phyloP scores from a whole-genome alignment of 1,284 basidiomycete species.

The Malassezia furfur region DNA sequence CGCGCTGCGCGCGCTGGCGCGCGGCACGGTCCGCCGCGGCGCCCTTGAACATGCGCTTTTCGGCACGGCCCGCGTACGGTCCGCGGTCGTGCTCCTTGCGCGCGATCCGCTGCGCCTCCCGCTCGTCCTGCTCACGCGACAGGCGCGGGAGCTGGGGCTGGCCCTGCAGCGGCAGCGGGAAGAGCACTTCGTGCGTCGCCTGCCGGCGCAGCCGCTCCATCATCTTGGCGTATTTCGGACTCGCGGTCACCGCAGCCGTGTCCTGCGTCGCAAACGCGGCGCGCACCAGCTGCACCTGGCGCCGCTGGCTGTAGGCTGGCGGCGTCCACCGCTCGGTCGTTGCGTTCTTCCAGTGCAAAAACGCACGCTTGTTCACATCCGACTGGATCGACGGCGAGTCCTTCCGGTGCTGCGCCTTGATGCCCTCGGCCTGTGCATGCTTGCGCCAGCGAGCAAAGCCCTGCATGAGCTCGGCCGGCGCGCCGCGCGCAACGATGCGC shows the following conservation, averaged over 20 bases:
- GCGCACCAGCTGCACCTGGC: constrained; percentile 26
- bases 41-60: constrained; percentile 28
- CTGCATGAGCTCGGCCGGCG: constrained; percentile 5
- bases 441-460: constrained; percentile 5
- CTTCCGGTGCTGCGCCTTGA: not conserved
- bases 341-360: constrained; percentile 15
- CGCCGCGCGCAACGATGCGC: constrained; percentile 4
- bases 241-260: constrained; percentile 15
- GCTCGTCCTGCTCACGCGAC: constrained; percentile 2
- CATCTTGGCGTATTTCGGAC: constrained; percentile 17
- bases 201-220: constrained; percentile 16
- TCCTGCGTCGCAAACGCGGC: constrained; percentile 17
- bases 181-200: constrained; percentile 14
- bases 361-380: constrained; percentile 6
- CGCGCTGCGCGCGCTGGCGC: constrained; percentile 8
- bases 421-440: not conserved
- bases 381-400: not conserved
- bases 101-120: constrained; percentile 19
- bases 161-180: constrained; percentile 3
- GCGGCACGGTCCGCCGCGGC: constrained; percentile 23
- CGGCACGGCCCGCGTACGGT: constrained; percentile 26
- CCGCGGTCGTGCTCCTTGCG: constrained; percentile 16
- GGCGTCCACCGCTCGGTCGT: constrained; percentile 27
- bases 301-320: constrained; percentile 25
- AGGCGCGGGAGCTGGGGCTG: not conserved